A percentile compares a stretch with the other conserved stretches of the same genome.
These are phyloP conservation scores for Escovopsis sp. DNA, from an alignment of 2,329 filamentous ascomycete species.

Conservation along the genomic window DNA sequence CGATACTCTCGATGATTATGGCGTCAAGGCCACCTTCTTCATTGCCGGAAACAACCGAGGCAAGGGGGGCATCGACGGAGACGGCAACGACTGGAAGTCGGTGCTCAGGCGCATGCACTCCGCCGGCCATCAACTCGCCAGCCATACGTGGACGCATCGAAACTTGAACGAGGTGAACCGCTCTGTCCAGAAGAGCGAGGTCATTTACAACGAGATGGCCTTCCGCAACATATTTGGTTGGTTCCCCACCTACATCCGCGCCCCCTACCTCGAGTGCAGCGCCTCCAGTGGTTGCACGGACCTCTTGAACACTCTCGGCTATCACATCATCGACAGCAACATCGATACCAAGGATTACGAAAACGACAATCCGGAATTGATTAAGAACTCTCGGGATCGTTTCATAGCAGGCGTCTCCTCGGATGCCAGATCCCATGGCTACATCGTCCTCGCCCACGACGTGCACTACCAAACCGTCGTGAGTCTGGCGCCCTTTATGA, in stretches of 20 bases:
- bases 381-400: conserved; percentile 28
- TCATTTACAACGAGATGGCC: conserved; percentile 30
- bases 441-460: conserved; percentile 40
- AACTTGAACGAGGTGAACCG: conserved; percentile 23
- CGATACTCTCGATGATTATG: conserved; percentile 18
- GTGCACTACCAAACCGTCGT: conserved; percentile 32
- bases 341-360: conserved; percentile 48
- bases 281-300: conserved; percentile 23
- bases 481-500: conserved; percentile 28
- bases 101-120: conserved; percentile 26
- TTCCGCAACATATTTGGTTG: conserved; percentile 27
- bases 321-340: conserved; percentile 42
- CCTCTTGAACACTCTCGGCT: conserved; percentile 28
- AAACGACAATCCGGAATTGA: conserved; percentile 33
- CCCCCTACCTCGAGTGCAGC: conserved; percentile 30
- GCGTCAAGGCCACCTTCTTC: conserved; percentile 27
- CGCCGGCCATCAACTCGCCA: conserved; percentile 31
- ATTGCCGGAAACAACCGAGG: conserved; percentile 26
- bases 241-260: conserved; percentile 28
- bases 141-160: conserved; percentile 33
- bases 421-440: conserved; percentile 16
- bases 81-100: conserved; percentile 17
- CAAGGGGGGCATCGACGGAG: conserved; percentile 27
- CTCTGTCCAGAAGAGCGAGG: conserved; percentile 22
- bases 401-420: conserved; percentile 23